Base-by-base conservation (phyloP, 73 alveolate species). In the Paramecium biaurelia region DNA sequence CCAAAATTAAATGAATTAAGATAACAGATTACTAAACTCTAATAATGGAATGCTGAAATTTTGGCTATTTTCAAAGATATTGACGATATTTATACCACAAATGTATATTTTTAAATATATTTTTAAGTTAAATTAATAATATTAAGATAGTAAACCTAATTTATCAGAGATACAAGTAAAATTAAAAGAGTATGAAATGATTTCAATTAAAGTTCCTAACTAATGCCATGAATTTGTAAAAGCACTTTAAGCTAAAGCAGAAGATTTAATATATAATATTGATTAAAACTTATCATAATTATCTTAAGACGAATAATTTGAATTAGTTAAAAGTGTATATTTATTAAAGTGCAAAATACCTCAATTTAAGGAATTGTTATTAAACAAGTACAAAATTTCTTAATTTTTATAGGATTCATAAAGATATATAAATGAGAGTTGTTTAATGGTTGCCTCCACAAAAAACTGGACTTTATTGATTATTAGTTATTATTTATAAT, bases 1-100 rank as follows among this genome's bases (percentile, higher is more conserved):
- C 90, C 90, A 21, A 79, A 79, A 79, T 79, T 79, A 47, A 79
- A 15, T 79, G 90, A 79, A 43, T 6, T 79, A 8, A 42, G 56
- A 26, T 15, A 18, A 10, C 30, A 58, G 26, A 21, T 79, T 23
- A 23, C 42, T 18, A 79, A 79, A 79, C 18, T 79, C 8, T 7
- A 47, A 24, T 34, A 30, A 37, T 79, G 74, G 70, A 63, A 79
- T 20, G 26, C 21, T 9, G 90, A 79, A 26, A 26, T 79, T 24
- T 42, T 21, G 15, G 42, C 28, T 42, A 41, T 42, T 9, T 79
- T 79, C 28, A 45, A 43, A 12, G 49, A 79, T 43, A 41, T 43
- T 18, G 45, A 20, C 10, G 70, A 38, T 43, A 38, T 79, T 23
- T 79, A 79, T 79, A 47, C 74, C 2, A 4, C 47, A 41, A 47